Percentiles rank a stretch among this genome's conserved stretches.
These are phyloP conservation scores for Psilocybe mexicana DNA, from an alignment of 1,284 basidiomycete species.

Conservation along the genomic window DNA sequence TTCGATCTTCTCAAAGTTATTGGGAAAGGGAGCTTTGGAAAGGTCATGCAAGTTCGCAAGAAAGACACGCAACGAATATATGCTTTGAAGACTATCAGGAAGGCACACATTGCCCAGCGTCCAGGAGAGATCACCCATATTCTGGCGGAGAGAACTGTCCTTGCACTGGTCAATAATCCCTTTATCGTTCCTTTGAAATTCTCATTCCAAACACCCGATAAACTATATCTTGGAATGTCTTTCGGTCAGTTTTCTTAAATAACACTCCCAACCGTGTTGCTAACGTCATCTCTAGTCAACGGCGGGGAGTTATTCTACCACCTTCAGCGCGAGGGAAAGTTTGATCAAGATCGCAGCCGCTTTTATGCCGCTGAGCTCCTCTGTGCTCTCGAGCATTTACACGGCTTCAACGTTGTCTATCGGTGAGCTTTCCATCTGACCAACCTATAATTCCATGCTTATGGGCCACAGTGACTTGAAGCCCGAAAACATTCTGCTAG, in stretches of 20 bases:
- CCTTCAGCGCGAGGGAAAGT: slow-evolving; percentile 94
- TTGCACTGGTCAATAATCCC: slow-evolving; percentile 97
- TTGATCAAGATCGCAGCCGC: slow-evolving; percentile 90
- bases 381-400: slow-evolving; percentile 93
- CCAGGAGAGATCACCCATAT: slow-evolving; percentile 98
- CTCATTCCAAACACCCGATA: slow-evolving; percentile 97
- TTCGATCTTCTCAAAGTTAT: slow-evolving; percentile 99
- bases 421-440: slow-evolving; percentile 54
- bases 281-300: slow-evolving; percentile 62
- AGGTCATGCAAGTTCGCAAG: slow-evolving; percentile 98
- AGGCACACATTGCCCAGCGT: slow-evolving; percentile 96
- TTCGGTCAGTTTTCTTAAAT: slow-evolving; percentile 56
- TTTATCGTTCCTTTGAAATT: slow-evolving; percentile 99
- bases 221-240: slow-evolving; percentile 96
- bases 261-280: not conserved
- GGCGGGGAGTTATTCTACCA: slow-evolving; percentile 99
- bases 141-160: slow-evolving; percentile 93
- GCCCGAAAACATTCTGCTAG: slow-evolving; percentile 95
- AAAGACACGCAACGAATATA: slow-evolving; percentile 98
- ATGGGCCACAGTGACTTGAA: slow-evolving; percentile 76
- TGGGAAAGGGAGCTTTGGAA: slow-evolving; percentile 97
- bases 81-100: slow-evolving; percentile 97
- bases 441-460: not conserved
- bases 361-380: slow-evolving; percentile 98
- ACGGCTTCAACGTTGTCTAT: slow-evolving; percentile 98